Evolutionary conservation across 345 rosid genomes (phyloP).

Genomic region (Lagerstroemia speciosa): DNA sequence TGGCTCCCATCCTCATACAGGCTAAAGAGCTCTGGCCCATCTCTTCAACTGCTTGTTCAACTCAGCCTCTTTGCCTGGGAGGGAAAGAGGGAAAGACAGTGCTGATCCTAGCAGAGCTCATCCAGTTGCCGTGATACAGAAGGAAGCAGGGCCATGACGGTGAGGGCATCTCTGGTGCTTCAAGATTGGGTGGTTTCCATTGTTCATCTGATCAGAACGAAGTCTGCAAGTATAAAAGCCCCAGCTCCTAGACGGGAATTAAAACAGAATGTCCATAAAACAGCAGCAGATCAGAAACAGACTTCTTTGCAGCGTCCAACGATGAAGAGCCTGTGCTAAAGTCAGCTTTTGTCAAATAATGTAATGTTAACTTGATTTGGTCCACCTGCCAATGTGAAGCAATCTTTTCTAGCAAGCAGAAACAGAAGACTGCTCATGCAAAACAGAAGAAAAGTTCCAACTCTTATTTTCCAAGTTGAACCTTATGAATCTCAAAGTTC

Average conservation of each 20-base stretch:
- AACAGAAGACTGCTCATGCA: neutral
- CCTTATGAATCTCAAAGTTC: slow-evolving; percentile 42
- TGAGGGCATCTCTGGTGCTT: neutral
- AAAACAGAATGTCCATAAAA: neutral
- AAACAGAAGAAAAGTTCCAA: neutral
- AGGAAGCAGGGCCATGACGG: neutral
- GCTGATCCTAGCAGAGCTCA: neutral
- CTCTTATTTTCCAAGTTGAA: neutral
- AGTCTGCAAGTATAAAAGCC: no score
- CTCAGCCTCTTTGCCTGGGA: neutral
- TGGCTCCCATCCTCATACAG: neutral
- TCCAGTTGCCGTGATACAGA: neutral
- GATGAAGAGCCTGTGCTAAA: no score
- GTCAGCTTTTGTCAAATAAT: no score
- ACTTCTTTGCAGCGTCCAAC: neutral
- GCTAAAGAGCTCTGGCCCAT: neutral
- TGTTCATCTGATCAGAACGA: neutral
- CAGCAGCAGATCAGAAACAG: neutral
- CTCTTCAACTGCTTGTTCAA: neutral
- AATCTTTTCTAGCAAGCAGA: neutral
- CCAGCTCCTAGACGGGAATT: neutral
- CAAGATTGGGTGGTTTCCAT: neutral
- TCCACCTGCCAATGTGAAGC: no score
- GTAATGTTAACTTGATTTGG: no score
- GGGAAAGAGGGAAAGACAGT: no score